Percentiles rank a stretch among this genome's conserved stretches.
phyloP scores from a whole-genome alignment of 768 basidiomycete genomes.

The Collybia sordida region DNA sequence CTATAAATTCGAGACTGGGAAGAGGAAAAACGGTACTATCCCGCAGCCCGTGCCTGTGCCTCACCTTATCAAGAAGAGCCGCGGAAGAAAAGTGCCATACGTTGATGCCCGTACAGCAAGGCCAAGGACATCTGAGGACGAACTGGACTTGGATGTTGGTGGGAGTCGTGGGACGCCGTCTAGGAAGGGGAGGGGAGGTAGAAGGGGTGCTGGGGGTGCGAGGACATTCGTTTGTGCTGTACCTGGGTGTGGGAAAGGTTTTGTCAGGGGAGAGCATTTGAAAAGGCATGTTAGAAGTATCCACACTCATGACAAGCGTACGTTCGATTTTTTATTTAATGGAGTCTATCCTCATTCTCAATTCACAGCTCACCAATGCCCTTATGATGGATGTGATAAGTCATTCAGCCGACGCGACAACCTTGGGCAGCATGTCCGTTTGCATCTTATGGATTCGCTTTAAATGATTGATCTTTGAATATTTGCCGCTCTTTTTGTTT shows the following conservation, averaged over 20 bases:
- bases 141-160: neutral
- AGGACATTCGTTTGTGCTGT: constrained; percentile 76
- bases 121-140: too few relatives aligned
- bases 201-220: constrained; percentile 35
- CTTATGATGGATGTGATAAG: constrained; percentile 63
- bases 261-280: constrained; percentile 85
- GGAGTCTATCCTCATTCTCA: constrained; percentile 19
- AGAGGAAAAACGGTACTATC: constrained; percentile 14
- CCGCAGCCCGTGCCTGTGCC: constrained; percentile 60
- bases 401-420: constrained; percentile 77
- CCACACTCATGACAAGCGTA: constrained; percentile 92
- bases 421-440: constrained; percentile 69
- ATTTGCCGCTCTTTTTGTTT: too few relatives aligned
- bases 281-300: constrained; percentile 88
- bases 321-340: constrained; percentile 30
- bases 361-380: constrained; percentile 55
- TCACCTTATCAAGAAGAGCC: constrained; percentile 67
- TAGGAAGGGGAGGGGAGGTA: constrained; percentile 26
- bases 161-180: constrained; percentile 8
- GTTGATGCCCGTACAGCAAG: constrained; percentile 29
- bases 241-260: constrained; percentile 83
- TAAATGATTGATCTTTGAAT: too few relatives aligned
- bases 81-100: constrained; percentile 67
- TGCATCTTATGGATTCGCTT: constrained; percentile 41
- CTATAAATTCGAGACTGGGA: neutral